Conservation (phyloP, 2,329 filamentous ascomycete genomes). For the Aspergillus flavus region DNA sequence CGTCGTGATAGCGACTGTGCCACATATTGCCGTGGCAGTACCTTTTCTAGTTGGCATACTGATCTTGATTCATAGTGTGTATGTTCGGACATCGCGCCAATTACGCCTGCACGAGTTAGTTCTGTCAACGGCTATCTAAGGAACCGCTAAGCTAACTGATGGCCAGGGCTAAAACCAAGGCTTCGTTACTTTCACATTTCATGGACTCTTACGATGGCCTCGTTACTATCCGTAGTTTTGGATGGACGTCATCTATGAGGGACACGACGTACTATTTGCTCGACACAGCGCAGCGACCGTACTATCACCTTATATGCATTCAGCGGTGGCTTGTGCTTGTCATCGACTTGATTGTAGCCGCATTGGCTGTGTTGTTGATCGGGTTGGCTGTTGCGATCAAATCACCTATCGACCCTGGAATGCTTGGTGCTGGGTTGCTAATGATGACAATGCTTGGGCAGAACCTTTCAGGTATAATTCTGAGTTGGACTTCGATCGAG, state of each 20-base stretch:
- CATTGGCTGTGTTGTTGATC: too few species aligned
- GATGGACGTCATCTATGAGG: background rate
- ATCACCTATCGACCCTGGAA: too few species aligned
- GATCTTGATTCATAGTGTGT: background rate
- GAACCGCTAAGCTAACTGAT: background rate
- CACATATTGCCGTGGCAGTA: background rate
- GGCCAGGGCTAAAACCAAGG: background rate
- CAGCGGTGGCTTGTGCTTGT: too few species aligned
- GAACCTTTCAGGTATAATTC: background rate
- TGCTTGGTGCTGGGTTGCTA: too few species aligned
- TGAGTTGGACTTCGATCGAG: background rate
- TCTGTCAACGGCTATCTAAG: background rate
- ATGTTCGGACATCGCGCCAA: background rate
- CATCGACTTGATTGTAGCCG: too few species aligned
- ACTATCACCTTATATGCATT: too few species aligned
- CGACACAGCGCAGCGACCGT: background rate
- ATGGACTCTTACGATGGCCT: background rate
- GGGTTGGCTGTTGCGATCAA: too few species aligned
- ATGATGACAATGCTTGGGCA: too few species aligned
- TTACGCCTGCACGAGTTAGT: background rate
- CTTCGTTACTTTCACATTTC: background rate
- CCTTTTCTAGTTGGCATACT: background rate
- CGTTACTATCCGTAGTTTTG: background rate
- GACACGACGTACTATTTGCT: background rate
- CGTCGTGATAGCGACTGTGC: background rate